Conservation (phyloP, 371 early-diverging fungal genomes). For the Choanephora cucurbitarum region DNA sequence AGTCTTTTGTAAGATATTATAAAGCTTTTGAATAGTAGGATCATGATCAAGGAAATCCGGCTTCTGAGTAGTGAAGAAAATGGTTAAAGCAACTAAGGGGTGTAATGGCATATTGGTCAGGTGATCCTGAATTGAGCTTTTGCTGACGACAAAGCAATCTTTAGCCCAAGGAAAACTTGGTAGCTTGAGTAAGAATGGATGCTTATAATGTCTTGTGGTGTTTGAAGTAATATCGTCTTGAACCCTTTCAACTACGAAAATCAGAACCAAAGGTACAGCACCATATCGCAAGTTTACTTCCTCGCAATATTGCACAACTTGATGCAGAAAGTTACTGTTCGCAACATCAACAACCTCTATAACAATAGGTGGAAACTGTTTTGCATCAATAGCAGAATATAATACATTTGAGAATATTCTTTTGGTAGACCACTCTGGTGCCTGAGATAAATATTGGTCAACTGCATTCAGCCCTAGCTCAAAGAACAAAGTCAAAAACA, state of each 20-base stretch:
- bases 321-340: too few relatives aligned
- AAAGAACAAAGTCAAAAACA: too few relatives aligned
- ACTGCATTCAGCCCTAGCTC: too few relatives aligned
- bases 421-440: too few relatives aligned
- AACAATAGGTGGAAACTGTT: too few relatives aligned
- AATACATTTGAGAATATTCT: too few relatives aligned
- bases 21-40: slow-evolving; percentile 15
- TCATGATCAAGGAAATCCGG: slow-evolving; percentile 6
- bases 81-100: slow-evolving; percentile 13
- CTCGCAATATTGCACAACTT: slow-evolving; percentile 14
- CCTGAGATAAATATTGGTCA: too few relatives aligned
- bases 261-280: slow-evolving; percentile 5
- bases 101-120: slow-evolving; percentile 7
- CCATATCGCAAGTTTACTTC: slow-evolving; percentile 7
- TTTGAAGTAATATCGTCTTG: slow-evolving; percentile 2
- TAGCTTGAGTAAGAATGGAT: slow-evolving; percentile 5
- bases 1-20: slow-evolving; percentile 3
- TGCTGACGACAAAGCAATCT: slow-evolving; percentile 10
- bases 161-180: slow-evolving; percentile 18
- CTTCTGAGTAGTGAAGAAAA: slow-evolving; percentile 14
- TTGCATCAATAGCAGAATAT: too few relatives aligned
- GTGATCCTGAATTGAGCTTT: slow-evolving; percentile 9
- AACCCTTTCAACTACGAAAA: slow-evolving; percentile 12
- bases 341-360: too few relatives aligned
- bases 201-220: slow-evolving; percentile 5